Base-by-base conservation (phyloP, 1,284 basidiomycete genomes). In the Apiotrichum gamsii region DNA sequence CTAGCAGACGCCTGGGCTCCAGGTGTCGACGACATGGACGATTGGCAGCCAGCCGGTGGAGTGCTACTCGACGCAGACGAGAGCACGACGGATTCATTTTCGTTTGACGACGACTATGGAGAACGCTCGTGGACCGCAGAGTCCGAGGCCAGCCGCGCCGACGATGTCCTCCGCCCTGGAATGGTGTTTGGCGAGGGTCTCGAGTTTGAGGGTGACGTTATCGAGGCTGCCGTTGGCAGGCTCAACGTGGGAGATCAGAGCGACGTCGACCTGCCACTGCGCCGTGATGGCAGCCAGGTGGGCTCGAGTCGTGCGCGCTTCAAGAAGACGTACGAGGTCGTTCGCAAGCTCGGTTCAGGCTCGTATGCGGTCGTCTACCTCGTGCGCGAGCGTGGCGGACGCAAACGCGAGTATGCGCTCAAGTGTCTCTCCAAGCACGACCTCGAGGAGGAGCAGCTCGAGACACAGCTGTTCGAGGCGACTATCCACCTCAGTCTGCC, bases 371-470 rank as follows among this genome's bases (percentile, higher is more conserved):
- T 90, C 58, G 91, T 96, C 43, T 96, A 95, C 69, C 83, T 91
- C 56, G 90, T 94, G 20, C 82, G 84, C 45, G 90, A 95, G 72
- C 80, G 90, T 85, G 53, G 82, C 75, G 67, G 85, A 78, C 61
- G 91, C 60, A 88, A 87, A 24, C 79, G 85, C 50, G 84, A 96
- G 69, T 98, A 87, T 69, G 72, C 94, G 16, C 82, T 98, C 74
- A 98, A 98, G 77, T 90, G 90, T 71, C 77, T 98, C 50, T 91
- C 87, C 68, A 97, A 94, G 72, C 85, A 84, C 43, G 85, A 94
- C 75, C 82, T 94, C 56, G 83, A 87, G 71, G 80, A 84, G 59
- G 89, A 93, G 48, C 84, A 87, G 57, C 78, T 93, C 62, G 81
- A 79, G 32, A 83, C 89, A 4, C 91, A 95, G 74, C 79, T 91